Evolutionary conservation across 805 yeast genomes (phyloP), one percentile per base, ranked within the genome.

Genomic region (Kuraishia hungarica): DNA sequence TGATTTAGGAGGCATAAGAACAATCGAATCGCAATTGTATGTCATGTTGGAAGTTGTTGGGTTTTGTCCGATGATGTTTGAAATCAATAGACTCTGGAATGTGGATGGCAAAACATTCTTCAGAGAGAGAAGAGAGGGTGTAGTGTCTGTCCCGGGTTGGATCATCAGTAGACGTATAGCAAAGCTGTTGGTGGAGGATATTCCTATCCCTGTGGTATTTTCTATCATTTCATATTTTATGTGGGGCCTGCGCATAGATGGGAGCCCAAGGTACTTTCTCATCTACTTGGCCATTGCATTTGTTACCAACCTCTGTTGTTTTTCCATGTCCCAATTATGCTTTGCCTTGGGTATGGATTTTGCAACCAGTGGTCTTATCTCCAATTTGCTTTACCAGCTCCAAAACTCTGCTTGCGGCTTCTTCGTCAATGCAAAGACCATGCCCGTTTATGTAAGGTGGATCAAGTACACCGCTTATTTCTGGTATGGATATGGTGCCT

Each of bases 381-480:
- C 78, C 8, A 84, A 84, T 61, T 59, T 79, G 50, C 73, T 79
- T 55, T 83, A 79, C 63, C 86, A 87, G 46, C 64, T 86, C 23
- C 87, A 86, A 61, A 81, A 85, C 58, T 76, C 83, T 68, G 89
- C 87, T 0, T 84, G 89, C 66, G 94, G 94, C 0, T 87, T 78
- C 66, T 87, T 86, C 62, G 84, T 85, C 28, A 85, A 86, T 64
- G 80, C 89, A 0, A 72, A 75, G 13, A 75, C 80, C 0, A 81
- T 87, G 86, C 92, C 92, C 0, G 91, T 85, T 1, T 87, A 87
- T 60, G 91, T 87, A 11, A 74, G 87, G 50, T 87, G 94, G 94
- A 76, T 83, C 1, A 84, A 83, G 62, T 87, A 85, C 65, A 70
- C 83, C 54, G 82, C 89, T 0, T 85, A 78, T 64, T 75, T 85